A percentile compares a stretch with the other conserved stretches of the same genome.
These are phyloP conservation scores for Lanmaoa pseudosensibilis DNA, from an alignment of 768 basidiomycete species.

Conservation along the genomic window DNA sequence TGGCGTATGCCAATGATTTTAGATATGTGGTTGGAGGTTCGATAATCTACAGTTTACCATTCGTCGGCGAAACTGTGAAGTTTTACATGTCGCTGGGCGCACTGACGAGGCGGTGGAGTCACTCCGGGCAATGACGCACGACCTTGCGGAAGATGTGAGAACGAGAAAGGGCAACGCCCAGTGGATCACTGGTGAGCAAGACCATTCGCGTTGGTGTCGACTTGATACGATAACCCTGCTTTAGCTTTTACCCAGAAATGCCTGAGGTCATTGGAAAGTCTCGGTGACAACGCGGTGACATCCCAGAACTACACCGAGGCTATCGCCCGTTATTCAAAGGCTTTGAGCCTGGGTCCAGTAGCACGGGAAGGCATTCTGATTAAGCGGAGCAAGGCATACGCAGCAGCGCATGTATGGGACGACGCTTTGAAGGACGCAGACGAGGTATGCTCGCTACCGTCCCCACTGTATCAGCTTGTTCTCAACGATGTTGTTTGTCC, in stretches of 20 bases:
- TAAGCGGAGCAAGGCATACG: slow-evolving; percentile 6
- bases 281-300: neutral
- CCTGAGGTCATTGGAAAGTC: neutral
- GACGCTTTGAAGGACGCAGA: slow-evolving; percentile 1
- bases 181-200: slow-evolving; percentile 3
- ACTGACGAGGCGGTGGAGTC: neutral
- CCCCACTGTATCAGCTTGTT: neutral
- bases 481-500: neutral
- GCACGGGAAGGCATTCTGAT: neutral
- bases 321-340: neutral
- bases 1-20: neutral
- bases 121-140: neutral
- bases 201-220: neutral
- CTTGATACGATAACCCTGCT: neutral
- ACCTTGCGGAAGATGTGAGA: neutral
- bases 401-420: neutral
- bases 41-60: slow-evolving; percentile 5
- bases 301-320: slow-evolving; percentile 2
- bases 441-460: neutral
- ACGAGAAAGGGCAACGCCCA: neutral
- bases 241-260: slow-evolving; percentile 3
- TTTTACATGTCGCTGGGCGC: neutral
- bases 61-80: slow-evolving; percentile 2
- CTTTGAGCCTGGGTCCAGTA: neutral
- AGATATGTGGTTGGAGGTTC: slow-evolving; percentile 15